Conservation (phyloP, 176 grass and related monocot species). For the Miscanthus lutarioriparius region DNA sequence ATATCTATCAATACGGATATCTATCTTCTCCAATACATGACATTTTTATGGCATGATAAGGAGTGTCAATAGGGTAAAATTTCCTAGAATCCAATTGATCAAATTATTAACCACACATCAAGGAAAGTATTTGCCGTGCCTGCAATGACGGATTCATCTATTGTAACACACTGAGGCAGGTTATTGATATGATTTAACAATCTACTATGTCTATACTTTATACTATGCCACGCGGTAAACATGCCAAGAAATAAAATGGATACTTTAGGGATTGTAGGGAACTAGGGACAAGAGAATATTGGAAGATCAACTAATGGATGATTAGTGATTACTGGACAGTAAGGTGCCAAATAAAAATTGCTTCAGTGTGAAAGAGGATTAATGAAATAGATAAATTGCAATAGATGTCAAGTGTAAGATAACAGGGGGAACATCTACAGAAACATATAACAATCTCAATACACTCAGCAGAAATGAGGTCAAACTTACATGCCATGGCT, state of each 20-base stretch:
- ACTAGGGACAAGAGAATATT: not conserved
- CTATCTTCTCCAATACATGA: not conserved
- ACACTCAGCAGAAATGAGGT: constrained; percentile 30
- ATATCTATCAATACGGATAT: not conserved
- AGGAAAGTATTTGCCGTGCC: not conserved
- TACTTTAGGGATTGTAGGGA: not conserved
- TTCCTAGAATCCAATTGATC: not conserved
- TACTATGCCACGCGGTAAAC: not conserved
- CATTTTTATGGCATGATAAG: not conserved
- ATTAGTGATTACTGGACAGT: not conserved
- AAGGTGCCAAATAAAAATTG: not conserved
- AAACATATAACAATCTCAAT: constrained; percentile 10
- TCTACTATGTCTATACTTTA: not conserved
- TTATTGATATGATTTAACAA: constrained; percentile 4
- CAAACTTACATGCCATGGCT: constrained; percentile 56
- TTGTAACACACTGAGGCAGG: not conserved
- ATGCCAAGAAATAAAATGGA: not conserved
- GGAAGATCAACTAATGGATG: not conserved
- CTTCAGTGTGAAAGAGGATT: not conserved
- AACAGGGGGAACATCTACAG: constrained; percentile 7
- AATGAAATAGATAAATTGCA: not conserved
- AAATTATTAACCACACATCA: not conserved
- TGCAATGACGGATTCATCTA: not conserved
- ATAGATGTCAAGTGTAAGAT: not conserved
- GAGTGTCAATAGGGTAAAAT: not conserved